phyloP scores from a whole-genome alignment of 345 rosid species.

The Angophora floribunda region DNA sequence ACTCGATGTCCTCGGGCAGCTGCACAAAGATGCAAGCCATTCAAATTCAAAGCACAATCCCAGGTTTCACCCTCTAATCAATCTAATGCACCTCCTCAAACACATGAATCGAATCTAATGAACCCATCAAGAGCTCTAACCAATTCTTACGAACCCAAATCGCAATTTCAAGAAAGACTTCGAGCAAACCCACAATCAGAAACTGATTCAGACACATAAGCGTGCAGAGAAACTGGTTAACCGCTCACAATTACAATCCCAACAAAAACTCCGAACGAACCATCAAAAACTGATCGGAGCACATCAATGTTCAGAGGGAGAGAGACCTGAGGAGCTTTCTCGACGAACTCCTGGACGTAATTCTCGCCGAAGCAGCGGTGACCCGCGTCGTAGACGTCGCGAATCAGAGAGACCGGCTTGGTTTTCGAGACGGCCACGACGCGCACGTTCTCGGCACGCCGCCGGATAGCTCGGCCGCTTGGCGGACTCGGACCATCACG shows the following conservation, averaged over 20 bases:
- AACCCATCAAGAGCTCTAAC: not conserved
- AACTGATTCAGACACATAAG: not conserved
- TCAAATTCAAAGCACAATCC: not conserved
- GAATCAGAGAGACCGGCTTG: constrained; percentile 76
- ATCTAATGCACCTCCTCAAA: not conserved
- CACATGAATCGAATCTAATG: not conserved
- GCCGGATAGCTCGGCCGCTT: constrained; percentile 54
- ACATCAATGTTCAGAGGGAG: not conserved
- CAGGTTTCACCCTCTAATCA: not conserved
- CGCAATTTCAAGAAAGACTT: not conserved
- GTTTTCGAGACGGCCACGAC: constrained; percentile 83
- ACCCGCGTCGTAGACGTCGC: constrained; percentile 80
- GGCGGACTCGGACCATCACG: constrained; percentile 54
- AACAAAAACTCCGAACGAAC: not conserved
- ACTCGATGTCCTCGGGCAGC: constrained; percentile 82
- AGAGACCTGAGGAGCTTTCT: constrained; percentile 79
- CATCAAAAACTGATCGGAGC: not conserved
- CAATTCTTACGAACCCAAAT: not conserved
- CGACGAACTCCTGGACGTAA: constrained; percentile 79
- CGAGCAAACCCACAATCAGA: not conserved
- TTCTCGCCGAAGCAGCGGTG: constrained; percentile 89
- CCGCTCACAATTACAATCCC: not conserved
- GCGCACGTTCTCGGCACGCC: constrained; percentile 41
- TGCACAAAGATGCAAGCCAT: not conserved
- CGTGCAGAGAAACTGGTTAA: not conserved